Evolutionary conservation across 2,329 filamentous ascomycete genomes (phyloP), one percentile per base, ranked within the genome.

Genomic region (Penicillium occitanis): DNA sequence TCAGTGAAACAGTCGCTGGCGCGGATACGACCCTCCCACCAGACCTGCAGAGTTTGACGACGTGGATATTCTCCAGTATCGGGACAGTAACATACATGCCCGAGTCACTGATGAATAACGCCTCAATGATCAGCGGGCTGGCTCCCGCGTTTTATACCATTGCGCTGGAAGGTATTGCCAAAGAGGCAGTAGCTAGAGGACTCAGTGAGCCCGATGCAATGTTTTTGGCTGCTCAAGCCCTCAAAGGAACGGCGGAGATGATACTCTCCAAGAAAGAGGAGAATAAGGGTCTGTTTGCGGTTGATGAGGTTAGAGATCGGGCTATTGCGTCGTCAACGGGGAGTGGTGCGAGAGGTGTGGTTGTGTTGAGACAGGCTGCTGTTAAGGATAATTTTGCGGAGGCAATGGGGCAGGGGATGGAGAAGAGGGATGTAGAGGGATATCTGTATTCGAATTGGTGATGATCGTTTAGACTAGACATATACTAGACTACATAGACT

Each of bases 61-160:
- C 65, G 7, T 66, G 65, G 65, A 66, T 66, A 14, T 66, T 66
- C 25, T 66, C 65, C 5, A 66, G 65, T 42, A 66, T 66, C 25
- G 65, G 65, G 1, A 66, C 60, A 14, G 65, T 66, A 6, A 66
- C 65, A 1, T 66, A 59, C 17, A 53, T 53, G 22, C 60, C 65
- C 0, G 65, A 63, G 53, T 40, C 60, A 10, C n/a, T 66, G n/a
- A 44, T 66, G 61, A 63, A 35, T 13, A 63, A 48, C 14, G 65
- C 65, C 7, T 63, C 65, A 6, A 60, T 62, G 14, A 51, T 63
- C 0, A 66, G 60, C 61, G 53, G 60, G 46, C 60, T 66, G 33
- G 65, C 65, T 44, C 61, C 65, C 14, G 65, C 61, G 28, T 63
- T 66, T 19, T 59, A 63, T 35, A 63, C 65, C 5, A 53, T 60